These are phyloP conservation scores for Martensiomyces pterosporus DNA, from an alignment of 192 early-diverging fungal species.

Conservation along the genomic window DNA sequence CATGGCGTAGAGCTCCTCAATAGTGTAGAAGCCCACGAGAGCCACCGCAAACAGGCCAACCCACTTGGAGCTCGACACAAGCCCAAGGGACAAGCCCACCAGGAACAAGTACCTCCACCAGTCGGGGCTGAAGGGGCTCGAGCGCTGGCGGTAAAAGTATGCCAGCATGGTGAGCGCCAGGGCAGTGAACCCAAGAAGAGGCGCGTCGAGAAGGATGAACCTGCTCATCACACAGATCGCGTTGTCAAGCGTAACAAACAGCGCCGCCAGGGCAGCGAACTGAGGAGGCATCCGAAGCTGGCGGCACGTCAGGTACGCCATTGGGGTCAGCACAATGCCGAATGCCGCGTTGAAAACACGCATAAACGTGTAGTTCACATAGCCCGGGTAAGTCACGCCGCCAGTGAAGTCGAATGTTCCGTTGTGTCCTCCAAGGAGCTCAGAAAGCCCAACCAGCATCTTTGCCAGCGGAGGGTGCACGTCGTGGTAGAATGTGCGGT, in stretches of 20 bases:
- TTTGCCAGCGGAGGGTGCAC: conserved; percentile 98
- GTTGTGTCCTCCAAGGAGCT: conserved; percentile 77
- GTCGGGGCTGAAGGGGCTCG: conserved; percentile 67
- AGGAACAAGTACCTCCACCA: conserved; percentile 87
- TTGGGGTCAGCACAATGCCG: conserved; percentile 84
- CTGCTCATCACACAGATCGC: conserved; percentile 67
- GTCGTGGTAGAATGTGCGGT: conserved; percentile 93
- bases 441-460: conserved; percentile 87
- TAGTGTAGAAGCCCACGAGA: conserved; percentile 48
- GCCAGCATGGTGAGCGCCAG: conserved; percentile 62
- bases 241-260: conserved; percentile 73
- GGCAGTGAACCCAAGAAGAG: conserved; percentile 85
- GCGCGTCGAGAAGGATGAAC: conserved; percentile 94
- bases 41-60: conserved; percentile 92
- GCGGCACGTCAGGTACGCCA: conserved; percentile 82
- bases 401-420: conserved; percentile 84
- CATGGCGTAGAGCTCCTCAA: conserved; percentile 40
- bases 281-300: conserved; percentile 67
- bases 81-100: conserved; percentile 85
- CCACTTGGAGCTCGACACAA: conserved; percentile 90
- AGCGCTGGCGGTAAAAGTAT: conserved; percentile 68
- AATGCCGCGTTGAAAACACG: conserved; percentile 84
- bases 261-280: conserved; percentile 67
- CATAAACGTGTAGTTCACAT: conserved; percentile 85
- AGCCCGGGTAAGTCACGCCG: conserved; percentile 69